Evolutionary conservation across 2,329 filamentous ascomycete species (phyloP).

Genomic region (Colletotrichum echinochloae): DNA sequence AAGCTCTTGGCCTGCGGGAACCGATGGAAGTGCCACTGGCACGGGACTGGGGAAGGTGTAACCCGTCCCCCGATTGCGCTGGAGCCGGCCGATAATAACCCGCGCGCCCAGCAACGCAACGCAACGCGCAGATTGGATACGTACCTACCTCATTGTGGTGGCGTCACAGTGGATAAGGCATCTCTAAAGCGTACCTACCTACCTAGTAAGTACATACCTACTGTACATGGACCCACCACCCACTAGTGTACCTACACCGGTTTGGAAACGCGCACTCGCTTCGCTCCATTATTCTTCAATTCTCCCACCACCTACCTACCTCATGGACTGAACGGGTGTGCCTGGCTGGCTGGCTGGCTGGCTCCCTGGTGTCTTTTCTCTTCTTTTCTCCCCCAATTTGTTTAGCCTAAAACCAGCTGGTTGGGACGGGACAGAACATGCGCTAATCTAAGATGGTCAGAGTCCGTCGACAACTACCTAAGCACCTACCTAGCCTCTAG

Average conservation of each 20-base stretch:
- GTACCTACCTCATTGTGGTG: not conserved
- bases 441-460: conserved; percentile 18
- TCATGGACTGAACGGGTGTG: not conserved
- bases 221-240: too few relatives aligned
- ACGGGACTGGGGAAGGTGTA: not conserved
- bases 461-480: not conserved
- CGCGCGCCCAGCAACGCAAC: conserved; percentile 31
- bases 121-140: conserved; percentile 23
- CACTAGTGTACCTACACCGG: too few relatives aligned
- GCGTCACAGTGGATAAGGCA: not conserved
- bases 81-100: conserved; percentile 36
- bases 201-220: not conserved
- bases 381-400: conserved; percentile 6
- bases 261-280: conserved; percentile 35
- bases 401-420: conserved; percentile 26
- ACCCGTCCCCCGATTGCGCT: conserved; percentile 12
- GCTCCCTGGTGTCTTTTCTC: conserved; percentile 6
- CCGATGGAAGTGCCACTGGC: conserved; percentile 12
- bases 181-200: not conserved
- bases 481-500: too few relatives aligned
- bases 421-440: conserved; percentile 1
- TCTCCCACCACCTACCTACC: too few relatives aligned
- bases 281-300: too few relatives aligned
- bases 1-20: conserved; percentile 36
- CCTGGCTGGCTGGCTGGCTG: conserved; percentile 14